A percentile compares a stretch with the other conserved stretches of the same genome.
These are phyloP conservation scores for Brassica balearica DNA, from an alignment of 441 rosid species.

Conservation along the genomic window DNA sequence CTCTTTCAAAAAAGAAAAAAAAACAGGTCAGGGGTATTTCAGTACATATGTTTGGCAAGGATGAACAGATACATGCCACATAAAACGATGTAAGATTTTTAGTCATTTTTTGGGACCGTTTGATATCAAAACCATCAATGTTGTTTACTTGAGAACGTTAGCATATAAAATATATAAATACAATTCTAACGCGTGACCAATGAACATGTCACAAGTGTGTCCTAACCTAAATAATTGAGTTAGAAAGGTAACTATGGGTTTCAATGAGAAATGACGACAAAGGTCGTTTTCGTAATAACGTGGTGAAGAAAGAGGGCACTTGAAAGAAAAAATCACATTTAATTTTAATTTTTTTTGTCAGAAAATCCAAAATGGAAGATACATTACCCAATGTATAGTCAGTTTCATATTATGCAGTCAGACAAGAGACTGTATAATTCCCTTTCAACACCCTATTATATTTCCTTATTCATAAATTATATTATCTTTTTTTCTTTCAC, in stretches of 20 bases:
- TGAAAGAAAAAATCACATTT: conserved; percentile 24
- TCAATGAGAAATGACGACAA: conserved; percentile 9
- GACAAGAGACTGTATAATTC: conserved; percentile 41
- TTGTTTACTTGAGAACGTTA: conserved; percentile 19
- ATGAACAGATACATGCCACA: background rate
- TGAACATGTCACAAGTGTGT: conserved; percentile 27
- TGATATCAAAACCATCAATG: conserved; percentile 25
- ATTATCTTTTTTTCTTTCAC: background rate
- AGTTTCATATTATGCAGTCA: conserved; percentile 54
- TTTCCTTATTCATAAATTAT: conserved; percentile 17
- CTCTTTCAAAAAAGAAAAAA: conserved; percentile 37
- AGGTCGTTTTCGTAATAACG: conserved; percentile 54
- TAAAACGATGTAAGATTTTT: conserved; percentile 16
- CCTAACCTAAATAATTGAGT: conserved; percentile 39
- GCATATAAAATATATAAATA: background rate
- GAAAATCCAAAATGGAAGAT: conserved; percentile 84
- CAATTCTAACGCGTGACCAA: conserved; percentile 20
- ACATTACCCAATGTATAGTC: conserved; percentile 60
- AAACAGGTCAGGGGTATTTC: conserved; percentile 37
- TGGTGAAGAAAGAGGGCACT: conserved; percentile 36
- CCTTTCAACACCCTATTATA: conserved; percentile 27
- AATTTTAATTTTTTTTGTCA: conserved; percentile 48
- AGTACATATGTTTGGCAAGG: conserved; percentile 21
- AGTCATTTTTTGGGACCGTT: conserved; percentile 27
- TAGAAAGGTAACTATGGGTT: conserved; percentile 23